Evolutionary conservation across 2,329 filamentous ascomycete genomes (phyloP).

Genomic region (Aspergillus floridensis): DNA sequence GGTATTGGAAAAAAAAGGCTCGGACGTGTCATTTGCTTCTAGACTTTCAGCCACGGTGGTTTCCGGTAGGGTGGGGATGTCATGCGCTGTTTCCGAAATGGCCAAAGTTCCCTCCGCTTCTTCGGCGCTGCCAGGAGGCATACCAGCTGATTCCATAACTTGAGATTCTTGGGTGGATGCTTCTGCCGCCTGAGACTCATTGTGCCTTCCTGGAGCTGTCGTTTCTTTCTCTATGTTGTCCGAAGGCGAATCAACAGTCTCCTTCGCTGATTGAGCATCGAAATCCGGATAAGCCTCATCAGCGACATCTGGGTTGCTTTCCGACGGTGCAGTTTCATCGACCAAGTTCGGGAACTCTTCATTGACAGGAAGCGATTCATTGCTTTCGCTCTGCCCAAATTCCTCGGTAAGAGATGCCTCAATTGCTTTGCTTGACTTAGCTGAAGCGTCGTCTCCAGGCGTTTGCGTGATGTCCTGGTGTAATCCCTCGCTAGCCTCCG

Average conservation of each 20-base stretch:
- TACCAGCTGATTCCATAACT: neutral
- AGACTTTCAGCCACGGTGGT: neutral
- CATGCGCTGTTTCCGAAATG: neutral
- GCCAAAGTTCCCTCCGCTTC: neutral
- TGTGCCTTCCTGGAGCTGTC: neutral
- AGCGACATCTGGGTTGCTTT: neutral
- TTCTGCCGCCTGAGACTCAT: neutral
- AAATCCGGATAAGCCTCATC: neutral
- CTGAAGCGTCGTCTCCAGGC: neutral
- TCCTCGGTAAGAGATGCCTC: neutral
- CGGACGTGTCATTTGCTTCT: neutral
- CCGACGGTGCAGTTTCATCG: neutral
- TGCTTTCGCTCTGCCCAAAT: neutral
- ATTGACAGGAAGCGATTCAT: neutral
- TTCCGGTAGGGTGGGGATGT: neutral
- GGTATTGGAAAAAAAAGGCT: neutral
- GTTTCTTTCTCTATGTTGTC: neutral
- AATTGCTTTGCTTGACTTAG: neutral
- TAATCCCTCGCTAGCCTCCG: neutral
- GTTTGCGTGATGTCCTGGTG: neutral
- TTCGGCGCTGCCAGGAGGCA: neutral
- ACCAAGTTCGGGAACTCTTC: neutral
- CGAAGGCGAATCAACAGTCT: neutral
- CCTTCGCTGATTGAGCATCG: neutral
- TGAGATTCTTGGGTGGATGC: neutral